Conservation (phyloP, 306 rosid species). For the Vigna unguiculata region DNA sequence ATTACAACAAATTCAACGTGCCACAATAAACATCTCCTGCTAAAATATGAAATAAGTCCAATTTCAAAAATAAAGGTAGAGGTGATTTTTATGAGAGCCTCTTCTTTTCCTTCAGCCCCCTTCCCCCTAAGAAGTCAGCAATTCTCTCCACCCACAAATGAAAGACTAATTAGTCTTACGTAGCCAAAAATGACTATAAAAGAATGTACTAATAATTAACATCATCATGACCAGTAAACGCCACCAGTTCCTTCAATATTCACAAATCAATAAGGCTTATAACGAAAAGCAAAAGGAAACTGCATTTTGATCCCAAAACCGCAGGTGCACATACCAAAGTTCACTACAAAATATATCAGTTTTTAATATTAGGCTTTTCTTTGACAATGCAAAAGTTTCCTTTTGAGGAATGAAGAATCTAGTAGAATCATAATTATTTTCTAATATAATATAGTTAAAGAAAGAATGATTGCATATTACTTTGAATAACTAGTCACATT, state of each 20-base stretch:
- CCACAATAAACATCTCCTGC: constrained; percentile 14
- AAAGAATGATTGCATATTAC: constrained; percentile 13
- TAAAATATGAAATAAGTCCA: constrained; percentile 25
- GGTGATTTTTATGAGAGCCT: neutral
- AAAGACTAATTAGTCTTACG: neutral
- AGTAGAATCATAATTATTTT: constrained; percentile 20
- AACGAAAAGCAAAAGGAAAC: neutral
- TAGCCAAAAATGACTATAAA: neutral
- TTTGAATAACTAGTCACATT: constrained; percentile 5
- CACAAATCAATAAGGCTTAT: constrained; percentile 15
- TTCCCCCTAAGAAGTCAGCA: neutral
- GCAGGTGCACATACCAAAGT: neutral
- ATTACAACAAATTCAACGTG: constrained; percentile 2
- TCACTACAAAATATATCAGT: neutral
- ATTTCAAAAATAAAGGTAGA: constrained; percentile 16
- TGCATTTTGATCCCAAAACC: constrained; percentile 3
- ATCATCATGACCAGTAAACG: neutral
- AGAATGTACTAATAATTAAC: constrained; percentile 10
- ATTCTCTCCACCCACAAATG: neutral
- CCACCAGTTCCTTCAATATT: neutral
- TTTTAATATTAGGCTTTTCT: neutral
- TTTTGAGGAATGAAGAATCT: constrained; percentile 13
- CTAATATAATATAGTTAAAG: neutral
- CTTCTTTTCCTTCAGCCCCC: neutral
- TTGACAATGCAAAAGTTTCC: constrained; percentile 4